phyloP scores from a whole-genome alignment of 2,329 filamentous ascomycete species.

The Ceratocystis albifundus region DNA sequence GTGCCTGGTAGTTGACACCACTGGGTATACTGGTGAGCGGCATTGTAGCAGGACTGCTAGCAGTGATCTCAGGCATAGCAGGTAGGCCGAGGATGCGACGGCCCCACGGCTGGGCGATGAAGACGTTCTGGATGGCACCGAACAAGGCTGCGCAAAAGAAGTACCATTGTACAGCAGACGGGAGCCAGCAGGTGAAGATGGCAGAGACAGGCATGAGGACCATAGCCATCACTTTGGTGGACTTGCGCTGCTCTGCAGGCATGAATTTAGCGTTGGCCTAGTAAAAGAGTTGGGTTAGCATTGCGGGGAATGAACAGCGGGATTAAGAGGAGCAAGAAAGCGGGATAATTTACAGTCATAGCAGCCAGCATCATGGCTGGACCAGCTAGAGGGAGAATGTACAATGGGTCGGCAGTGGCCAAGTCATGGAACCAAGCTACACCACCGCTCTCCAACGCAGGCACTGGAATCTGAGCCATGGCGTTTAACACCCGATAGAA shows the following conservation, averaged over 20 bases:
- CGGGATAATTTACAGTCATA: conserved; percentile 36
- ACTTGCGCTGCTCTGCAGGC: conserved; percentile 29
- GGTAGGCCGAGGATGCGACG: conserved; percentile 34
- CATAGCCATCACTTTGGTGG: conserved; percentile 36
- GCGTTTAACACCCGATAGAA: conserved; percentile 65
- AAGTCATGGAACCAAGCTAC: conserved; percentile 71
- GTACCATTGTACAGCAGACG: conserved; percentile 41
- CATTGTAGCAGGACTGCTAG: conserved; percentile 1
- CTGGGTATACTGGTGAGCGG: conserved; percentile 6
- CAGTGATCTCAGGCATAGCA: conserved; percentile 23
- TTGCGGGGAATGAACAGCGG: not conserved
- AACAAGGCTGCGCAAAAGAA: conserved; percentile 33
- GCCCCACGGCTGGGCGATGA: conserved; percentile 33
- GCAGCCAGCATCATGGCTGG: conserved; percentile 46
- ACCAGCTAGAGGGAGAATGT: conserved; percentile 55
- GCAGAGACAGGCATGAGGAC: conserved; percentile 37
- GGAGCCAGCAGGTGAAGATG: conserved; percentile 38
- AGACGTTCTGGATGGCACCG: conserved; percentile 30
- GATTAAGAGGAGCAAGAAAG: not conserved
- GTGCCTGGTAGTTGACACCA: conserved; percentile 30
- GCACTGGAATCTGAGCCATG: conserved; percentile 70
- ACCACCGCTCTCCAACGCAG: conserved; percentile 59
- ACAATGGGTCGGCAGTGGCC: conserved; percentile 64
- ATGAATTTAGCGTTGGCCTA: conserved; percentile 32
- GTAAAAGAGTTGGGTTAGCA: conserved; percentile 22